Conservation (phyloP, 2,329 filamentous ascomycete genomes). For the Cladobotryum mycophilum region DNA sequence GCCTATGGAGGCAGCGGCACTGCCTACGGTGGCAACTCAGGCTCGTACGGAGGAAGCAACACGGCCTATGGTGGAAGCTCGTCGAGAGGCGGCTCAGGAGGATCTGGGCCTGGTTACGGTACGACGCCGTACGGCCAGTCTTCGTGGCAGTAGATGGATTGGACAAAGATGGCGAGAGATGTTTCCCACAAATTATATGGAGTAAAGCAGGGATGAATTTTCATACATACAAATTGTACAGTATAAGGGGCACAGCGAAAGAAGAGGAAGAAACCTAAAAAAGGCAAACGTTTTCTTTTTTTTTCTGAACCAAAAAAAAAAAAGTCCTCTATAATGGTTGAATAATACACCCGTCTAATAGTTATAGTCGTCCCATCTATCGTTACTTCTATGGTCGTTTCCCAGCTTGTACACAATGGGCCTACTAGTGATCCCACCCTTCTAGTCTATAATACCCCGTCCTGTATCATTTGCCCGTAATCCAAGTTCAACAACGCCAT, state of each 20-base stretch:
- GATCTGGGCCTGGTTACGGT: conserved; percentile 9
- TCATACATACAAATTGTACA: conserved; percentile 9
- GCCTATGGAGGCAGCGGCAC: conserved; percentile 61
- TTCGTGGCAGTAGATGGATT: conserved; percentile 38
- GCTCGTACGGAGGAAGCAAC: conserved; percentile 50
- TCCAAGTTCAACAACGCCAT: not conserved
- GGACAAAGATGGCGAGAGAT: conserved; percentile 12
- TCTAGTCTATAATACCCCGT: not conserved
- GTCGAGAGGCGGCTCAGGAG: not conserved
- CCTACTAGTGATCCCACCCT: no score
- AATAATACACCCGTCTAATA: not conserved
- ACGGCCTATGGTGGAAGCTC: conserved; percentile 56
- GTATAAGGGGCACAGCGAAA: conserved; percentile 6
- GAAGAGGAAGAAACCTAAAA: conserved; percentile 1
- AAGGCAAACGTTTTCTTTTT: not conserved
- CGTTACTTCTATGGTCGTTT: no score
- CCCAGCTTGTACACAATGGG: no score
- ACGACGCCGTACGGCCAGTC: conserved; percentile 42
- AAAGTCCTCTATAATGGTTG: not conserved
- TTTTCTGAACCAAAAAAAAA: not conserved
- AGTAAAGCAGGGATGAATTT: conserved; percentile 4
- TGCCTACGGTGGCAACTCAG: conserved; percentile 54
- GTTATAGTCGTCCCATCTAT: no score
- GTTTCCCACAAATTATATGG: conserved; percentile 1
- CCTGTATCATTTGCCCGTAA: not conserved